These are phyloP conservation scores for Trichoderma hamatum DNA, from an alignment of 2,329 filamentous ascomycete species.

Conservation along the genomic window DNA sequence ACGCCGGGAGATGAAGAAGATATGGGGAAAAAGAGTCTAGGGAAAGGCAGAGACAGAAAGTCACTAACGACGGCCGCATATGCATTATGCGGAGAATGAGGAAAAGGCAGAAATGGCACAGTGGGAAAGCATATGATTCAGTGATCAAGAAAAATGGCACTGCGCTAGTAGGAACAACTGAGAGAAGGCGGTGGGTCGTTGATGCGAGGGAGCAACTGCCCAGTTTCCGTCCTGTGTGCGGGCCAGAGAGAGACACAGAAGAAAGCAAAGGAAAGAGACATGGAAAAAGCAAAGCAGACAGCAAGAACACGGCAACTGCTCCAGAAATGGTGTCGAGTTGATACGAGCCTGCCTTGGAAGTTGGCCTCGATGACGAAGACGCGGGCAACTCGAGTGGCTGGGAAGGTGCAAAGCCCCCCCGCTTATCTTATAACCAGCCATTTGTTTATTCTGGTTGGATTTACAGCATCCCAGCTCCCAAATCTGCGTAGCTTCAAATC, in stretches of 20 bases:
- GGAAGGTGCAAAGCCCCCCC: slow-evolving; percentile 20
- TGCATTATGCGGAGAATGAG: slow-evolving; percentile 20
- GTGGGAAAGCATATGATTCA: not conserved
- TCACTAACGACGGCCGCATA: slow-evolving; percentile 8
- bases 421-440: slow-evolving; percentile 15
- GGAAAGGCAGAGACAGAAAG: not conserved
- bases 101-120: not conserved
- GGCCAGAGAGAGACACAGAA: not conserved
- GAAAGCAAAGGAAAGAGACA: not conserved
- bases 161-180: not conserved
- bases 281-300: not conserved
- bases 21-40: not conserved
- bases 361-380: slow-evolving; percentile 20
- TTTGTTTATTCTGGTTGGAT: slow-evolving; percentile 6
- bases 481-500: not conserved
- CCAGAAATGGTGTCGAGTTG: not conserved
- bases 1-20: slow-evolving; percentile 2
- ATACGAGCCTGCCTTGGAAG: slow-evolving; percentile 18
- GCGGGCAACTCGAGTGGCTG: slow-evolving; percentile 18
- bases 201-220: slow-evolving; percentile 4
- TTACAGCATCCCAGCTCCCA: not conserved
- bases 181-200: slow-evolving; percentile 7
- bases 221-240: not conserved
- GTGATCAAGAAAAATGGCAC: not conserved
- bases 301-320: not conserved